Evolutionary conservation across 768 basidiomycete species (phyloP).

Genomic region (Crepidotus variabilis): DNA sequence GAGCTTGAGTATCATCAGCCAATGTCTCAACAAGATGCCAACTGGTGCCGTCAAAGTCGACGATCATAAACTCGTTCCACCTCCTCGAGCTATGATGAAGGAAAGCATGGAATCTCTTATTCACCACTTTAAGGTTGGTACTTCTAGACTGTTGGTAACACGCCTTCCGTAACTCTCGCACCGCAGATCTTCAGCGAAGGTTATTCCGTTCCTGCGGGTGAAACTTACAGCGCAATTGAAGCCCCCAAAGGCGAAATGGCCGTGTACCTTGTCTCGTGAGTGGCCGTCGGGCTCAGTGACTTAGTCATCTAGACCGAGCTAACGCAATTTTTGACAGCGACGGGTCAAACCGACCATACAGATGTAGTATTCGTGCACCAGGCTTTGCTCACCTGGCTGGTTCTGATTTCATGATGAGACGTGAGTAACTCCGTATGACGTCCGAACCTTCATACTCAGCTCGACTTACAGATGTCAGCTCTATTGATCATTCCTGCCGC

Average conservation of each 20-base stretch:
- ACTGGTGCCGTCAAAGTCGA: constrained; percentile 90
- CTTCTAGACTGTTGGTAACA: not conserved
- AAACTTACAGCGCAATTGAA: constrained; percentile 97
- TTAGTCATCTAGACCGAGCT: not conserved
- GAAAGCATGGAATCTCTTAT: constrained; percentile 98
- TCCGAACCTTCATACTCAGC: constrained; percentile 15
- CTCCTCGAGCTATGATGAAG: constrained; percentile 97
- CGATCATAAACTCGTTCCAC: constrained; percentile 96
- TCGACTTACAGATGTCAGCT: constrained; percentile 10
- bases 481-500: not conserved
- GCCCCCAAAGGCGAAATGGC: constrained; percentile 99
- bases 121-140: constrained; percentile 90
- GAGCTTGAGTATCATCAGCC: constrained; percentile 82
- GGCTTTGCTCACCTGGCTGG: constrained; percentile 96
- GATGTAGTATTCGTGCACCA: constrained; percentile 96
- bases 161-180: not conserved
- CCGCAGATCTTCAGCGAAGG: constrained; percentile 90
- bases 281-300: constrained; percentile 13
- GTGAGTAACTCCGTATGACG: constrained; percentile 38
- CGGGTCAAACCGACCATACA: constrained; percentile 92
- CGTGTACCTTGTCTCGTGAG: constrained; percentile 94
- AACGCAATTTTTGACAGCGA: constrained; percentile 46
- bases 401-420: constrained; percentile 97
- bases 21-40: constrained; percentile 98
- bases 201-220: constrained; percentile 92